Conservation (phyloP, 2,329 filamentous ascomycete species). For the Didymella arachidicola region DNA sequence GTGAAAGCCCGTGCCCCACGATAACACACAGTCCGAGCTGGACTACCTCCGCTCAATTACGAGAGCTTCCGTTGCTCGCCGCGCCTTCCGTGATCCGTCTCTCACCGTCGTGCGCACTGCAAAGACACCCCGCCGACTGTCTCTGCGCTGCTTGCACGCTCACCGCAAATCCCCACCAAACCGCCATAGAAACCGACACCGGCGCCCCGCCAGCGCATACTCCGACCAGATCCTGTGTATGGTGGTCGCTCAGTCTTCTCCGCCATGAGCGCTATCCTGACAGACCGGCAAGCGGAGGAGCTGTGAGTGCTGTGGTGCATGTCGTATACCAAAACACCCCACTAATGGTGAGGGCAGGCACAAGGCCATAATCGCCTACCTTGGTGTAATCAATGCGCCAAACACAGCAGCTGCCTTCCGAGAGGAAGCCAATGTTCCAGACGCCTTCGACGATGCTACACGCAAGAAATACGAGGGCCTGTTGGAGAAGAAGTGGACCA, state of each 20-base stretch:
- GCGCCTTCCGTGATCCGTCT: constrained; percentile 1
- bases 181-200: constrained; percentile 27
- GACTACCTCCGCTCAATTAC: neutral
- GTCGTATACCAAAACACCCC: constrained; percentile 14
- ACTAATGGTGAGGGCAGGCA: constrained; percentile 64
- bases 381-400: constrained; percentile 75
- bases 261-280: constrained; percentile 78
- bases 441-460: constrained; percentile 79
- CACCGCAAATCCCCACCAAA: constrained; percentile 35
- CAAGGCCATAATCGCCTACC: constrained; percentile 92
- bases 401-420: constrained; percentile 75
- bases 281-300: constrained; percentile 83
- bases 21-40: constrained; percentile 2
- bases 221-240: constrained; percentile 33
- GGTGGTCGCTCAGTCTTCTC: constrained; percentile 38
- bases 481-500: constrained; percentile 98
- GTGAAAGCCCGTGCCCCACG: constrained; percentile 6
- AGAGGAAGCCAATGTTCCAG: constrained; percentile 76
- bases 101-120: neutral
- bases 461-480: constrained; percentile 94
- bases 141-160: constrained; percentile 21
- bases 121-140: constrained; percentile 9
- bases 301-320: constrained; percentile 67
- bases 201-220: constrained; percentile 13
- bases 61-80: neutral